Percentiles rank a stretch among this genome's conserved stretches.
Evolutionary conservation across 2,329 filamentous ascomycete species (phyloP).

Genomic region (Fusarium sambucinum): DNA sequence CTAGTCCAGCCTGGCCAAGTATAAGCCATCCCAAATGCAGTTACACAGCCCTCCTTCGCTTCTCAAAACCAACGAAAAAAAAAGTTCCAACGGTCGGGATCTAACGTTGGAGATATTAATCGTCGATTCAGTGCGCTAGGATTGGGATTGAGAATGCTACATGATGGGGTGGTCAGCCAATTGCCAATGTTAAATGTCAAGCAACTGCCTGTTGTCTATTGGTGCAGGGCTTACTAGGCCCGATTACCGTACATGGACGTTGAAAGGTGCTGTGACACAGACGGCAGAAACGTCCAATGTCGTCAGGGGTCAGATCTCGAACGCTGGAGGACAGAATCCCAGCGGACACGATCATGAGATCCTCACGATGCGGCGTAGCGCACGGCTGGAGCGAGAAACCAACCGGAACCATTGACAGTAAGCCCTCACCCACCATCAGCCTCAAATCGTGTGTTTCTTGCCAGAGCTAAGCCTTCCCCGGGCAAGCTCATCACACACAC

Average conservation of each 20-base stretch:
- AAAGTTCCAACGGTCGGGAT: conserved; percentile 38
- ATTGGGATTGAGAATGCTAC: conserved; percentile 16
- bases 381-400: conserved; percentile 39
- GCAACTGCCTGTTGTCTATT: conserved; percentile 21
- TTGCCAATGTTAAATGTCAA: not conserved
- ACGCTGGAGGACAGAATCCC: conserved; percentile 32
- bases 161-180: conserved; percentile 10
- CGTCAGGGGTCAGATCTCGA: conserved; percentile 43
- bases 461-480: conserved; percentile 15
- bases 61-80: conserved; percentile 9
- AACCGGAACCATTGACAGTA: conserved; percentile 22
- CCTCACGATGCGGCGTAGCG: conserved; percentile 47
- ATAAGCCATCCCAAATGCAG: conserved; percentile 11
- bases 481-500: conserved; percentile 26
- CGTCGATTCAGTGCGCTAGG: conserved; percentile 24
- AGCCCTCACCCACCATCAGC: conserved; percentile 25
- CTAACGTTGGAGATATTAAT: conserved; percentile 34
- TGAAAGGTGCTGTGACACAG: conserved; percentile 26
- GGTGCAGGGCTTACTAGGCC: conserved; percentile 14
- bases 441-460: conserved; percentile 8
- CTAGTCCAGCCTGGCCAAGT: not conserved
- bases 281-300: conserved; percentile 35
- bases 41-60: conserved; percentile 27
- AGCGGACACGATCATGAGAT: conserved; percentile 45
- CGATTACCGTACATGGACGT: conserved; percentile 2